Evolutionary conservation across 768 basidiomycete genomes (phyloP), one percentile per base, ranked within the genome.

Genomic region (Butyriboletus loyo): DNA sequence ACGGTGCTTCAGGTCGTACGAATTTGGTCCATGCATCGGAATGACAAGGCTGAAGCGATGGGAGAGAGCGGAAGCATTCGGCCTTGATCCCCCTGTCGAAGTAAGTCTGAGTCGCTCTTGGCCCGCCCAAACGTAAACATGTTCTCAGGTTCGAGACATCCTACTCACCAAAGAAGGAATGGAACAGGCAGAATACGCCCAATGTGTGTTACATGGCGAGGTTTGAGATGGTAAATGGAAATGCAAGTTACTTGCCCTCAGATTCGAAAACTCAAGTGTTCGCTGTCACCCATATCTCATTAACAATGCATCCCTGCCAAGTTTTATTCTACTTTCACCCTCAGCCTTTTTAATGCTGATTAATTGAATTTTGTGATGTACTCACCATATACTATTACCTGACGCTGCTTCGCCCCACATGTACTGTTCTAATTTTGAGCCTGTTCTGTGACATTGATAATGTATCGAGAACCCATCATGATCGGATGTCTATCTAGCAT

Each of bases 31-130:
- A 3, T 90, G 86, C 57, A 72, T 86, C 21, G 88, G 90, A 0
- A 78, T 91, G 49, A 80, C 84, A n/a, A 83, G 94, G 27, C 71
- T 96, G 14, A 84, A 94, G 55, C 77, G 95, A 35, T 98, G 93
- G 92, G 82, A 94, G 63, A 78, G 94, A 44, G 95, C 95, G 0
- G 67, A 84, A 25, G 77, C 57, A 76, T 78, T 95, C 40, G 92
- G 92, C 2, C 73, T 97, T 19, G 76, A 85, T 42, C 95, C 94
- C 14, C 93, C 92, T 4, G 56, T 64, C 15, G 89, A 92, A 77
- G 92, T 88, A 59, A 52, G 81, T 52, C 9, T 25, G 19, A 19
- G 10, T 13, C 17, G 3, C 10, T 22, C 15, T 34, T 17, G n/a
- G 5, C 9, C 28, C 21, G 4, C 17, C 22, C 40, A 27, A 50